phyloP scores from a whole-genome alignment of 2,329 filamentous ascomycete genomes.

The Amauroascus verrucosus region DNA sequence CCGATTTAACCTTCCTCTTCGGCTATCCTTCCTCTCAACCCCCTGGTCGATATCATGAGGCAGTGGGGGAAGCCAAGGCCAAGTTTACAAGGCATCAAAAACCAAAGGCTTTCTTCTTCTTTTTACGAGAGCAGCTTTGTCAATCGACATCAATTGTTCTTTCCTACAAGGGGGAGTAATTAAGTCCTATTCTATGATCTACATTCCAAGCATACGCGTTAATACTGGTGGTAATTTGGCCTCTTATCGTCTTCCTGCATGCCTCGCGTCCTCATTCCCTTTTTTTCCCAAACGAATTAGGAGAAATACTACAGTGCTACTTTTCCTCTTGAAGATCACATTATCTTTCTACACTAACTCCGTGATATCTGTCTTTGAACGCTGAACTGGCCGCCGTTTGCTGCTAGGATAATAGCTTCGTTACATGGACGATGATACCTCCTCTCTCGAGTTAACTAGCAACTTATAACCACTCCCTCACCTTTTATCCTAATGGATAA shows the following conservation, averaged over 20 bases:
- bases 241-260: not conserved
- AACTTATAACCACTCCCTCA: not conserved
- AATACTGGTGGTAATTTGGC: not conserved
- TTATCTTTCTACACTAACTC: not conserved
- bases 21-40: not conserved
- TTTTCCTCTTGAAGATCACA: not conserved
- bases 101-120: not conserved
- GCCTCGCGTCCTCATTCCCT: not conserved
- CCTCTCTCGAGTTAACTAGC: not conserved
- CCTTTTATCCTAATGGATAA: constrained; percentile 5
- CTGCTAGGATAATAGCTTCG: not conserved
- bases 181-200: not conserved
- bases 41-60: not conserved
- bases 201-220: not conserved
- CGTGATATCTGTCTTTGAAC: not conserved
- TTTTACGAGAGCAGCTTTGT: constrained; percentile 1
- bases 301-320: not conserved
- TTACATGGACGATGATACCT: constrained; percentile 2
- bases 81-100: constrained; percentile 7
- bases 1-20: not conserved
- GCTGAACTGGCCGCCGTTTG: not conserved
- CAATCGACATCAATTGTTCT: not conserved
- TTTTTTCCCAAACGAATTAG: not conserved
- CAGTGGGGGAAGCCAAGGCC: not conserved
- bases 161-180: not conserved